phyloP scores from a whole-genome alignment of 2,329 filamentous ascomycete genomes.

The Colletotrichum spaethianum region DNA sequence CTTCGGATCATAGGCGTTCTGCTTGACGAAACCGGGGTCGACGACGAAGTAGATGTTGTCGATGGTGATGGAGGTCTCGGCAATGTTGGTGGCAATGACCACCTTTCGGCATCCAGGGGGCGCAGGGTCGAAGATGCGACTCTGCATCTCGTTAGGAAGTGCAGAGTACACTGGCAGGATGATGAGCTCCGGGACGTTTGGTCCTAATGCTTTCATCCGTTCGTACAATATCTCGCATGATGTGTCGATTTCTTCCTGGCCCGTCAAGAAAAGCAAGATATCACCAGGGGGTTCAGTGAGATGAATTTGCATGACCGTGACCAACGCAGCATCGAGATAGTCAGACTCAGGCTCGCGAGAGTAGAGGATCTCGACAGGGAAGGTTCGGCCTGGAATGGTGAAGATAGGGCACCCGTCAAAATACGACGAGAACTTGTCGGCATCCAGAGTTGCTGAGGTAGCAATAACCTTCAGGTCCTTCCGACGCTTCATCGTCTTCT shows the following conservation, averaged over 20 bases:
- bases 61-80: slow-evolving; percentile 97
- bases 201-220: slow-evolving; percentile 94
- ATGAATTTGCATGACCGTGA: slow-evolving; percentile 98
- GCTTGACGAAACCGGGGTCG: slow-evolving; percentile 97
- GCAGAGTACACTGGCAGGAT: slow-evolving; percentile 97
- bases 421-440: slow-evolving; percentile 97
- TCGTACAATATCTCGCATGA: slow-evolving; percentile 93
- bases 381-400: slow-evolving; percentile 94
- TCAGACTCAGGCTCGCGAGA: slow-evolving; percentile 95
- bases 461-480: slow-evolving; percentile 95
- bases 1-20: slow-evolving; percentile 97
- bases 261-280: slow-evolving; percentile 96
- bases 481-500: slow-evolving; percentile 89
- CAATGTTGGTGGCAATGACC: slow-evolving; percentile 98
- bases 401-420: slow-evolving; percentile 98
- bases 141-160: slow-evolving; percentile 93
- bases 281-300: slow-evolving; percentile 92
- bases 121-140: slow-evolving; percentile 93
- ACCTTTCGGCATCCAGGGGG: slow-evolving; percentile 90
- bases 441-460: slow-evolving; percentile 95
- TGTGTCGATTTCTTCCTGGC: slow-evolving; percentile 98
- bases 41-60: slow-evolving; percentile 98
- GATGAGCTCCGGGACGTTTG: slow-evolving; percentile 90
- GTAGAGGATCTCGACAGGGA: slow-evolving; percentile 96
- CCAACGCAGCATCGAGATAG: slow-evolving; percentile 93